Evolutionary conservation across 768 basidiomycete genomes (phyloP).

Genomic region (Dioszegia crocea): DNA sequence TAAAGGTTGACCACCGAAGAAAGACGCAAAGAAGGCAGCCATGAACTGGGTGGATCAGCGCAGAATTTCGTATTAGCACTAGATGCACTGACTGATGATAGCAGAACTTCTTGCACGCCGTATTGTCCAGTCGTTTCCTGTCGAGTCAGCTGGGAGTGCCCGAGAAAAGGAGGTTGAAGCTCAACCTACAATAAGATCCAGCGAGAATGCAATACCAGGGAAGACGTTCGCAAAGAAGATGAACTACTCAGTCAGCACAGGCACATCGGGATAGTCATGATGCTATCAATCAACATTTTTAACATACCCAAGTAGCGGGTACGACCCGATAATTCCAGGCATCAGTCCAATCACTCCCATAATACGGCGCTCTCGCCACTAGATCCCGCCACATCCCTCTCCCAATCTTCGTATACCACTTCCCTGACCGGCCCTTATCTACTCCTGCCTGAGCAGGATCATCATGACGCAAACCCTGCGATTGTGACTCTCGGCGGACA

Average conservation of each 20-base stretch:
- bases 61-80: not conserved
- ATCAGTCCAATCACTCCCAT: slow-evolving; percentile 80
- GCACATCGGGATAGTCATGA: slow-evolving; percentile 82
- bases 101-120: slow-evolving; percentile 78
- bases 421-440: not conserved
- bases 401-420: slow-evolving; percentile 16
- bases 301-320: slow-evolving; percentile 76
- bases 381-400: slow-evolving; percentile 69
- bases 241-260: slow-evolving; percentile 30
- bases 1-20: slow-evolving; percentile 84
- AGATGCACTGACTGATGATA: slow-evolving; percentile 37
- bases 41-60: slow-evolving; percentile 61
- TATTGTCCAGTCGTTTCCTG: slow-evolving; percentile 78
- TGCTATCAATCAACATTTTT: too few relatives aligned
- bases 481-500: too few relatives aligned
- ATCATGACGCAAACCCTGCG: not conserved
- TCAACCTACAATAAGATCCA: slow-evolving; percentile 65
- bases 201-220: slow-evolving; percentile 84
- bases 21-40: slow-evolving; percentile 79
- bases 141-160: not conserved
- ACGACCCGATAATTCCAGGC: slow-evolving; percentile 88
- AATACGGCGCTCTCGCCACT: slow-evolving; percentile 68
- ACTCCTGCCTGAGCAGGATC: not conserved
- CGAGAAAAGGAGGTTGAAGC: not conserved
- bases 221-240: slow-evolving; percentile 56